phyloP scores from a whole-genome alignment of 2,329 filamentous ascomycete genomes.

The Diplocarpon mali region DNA sequence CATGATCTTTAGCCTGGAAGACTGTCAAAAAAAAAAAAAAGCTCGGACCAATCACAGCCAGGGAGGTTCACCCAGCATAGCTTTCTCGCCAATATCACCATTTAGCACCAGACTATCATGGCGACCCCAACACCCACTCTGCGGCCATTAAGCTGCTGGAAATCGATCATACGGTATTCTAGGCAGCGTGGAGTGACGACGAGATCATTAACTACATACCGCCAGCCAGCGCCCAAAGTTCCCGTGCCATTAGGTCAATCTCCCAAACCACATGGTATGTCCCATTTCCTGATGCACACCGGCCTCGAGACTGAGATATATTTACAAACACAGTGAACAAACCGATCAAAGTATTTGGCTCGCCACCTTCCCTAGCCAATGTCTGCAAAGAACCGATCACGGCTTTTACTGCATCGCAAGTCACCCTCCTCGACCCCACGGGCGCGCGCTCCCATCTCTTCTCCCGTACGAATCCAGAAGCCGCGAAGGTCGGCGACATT shows the following conservation, averaged over 20 bases:
- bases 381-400: constrained; percentile 57
- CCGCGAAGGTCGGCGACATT: constrained; percentile 77
- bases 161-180: constrained; percentile 48
- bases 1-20: constrained; percentile 1
- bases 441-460: constrained; percentile 77
- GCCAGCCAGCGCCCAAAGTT: constrained; percentile 29
- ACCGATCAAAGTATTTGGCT: constrained; percentile 40
- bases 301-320: constrained; percentile 7
- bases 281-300: not conserved
- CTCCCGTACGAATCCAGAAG: constrained; percentile 63
- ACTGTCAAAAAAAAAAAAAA: not conserved
- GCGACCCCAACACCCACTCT: constrained; percentile 29
- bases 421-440: constrained; percentile 69
- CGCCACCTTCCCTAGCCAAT: constrained; percentile 42
- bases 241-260: constrained; percentile 7
- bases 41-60: constrained; percentile 13
- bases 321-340: constrained; percentile 27
- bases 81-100: constrained; percentile 10
- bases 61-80: constrained; percentile 13
- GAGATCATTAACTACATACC: constrained; percentile 40
- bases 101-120: constrained; percentile 15
- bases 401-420: constrained; percentile 55
- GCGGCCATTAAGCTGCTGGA: constrained; percentile 63
- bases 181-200: constrained; percentile 36
- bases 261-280: constrained; percentile 11